Base-by-base conservation (phyloP, 345 rosid genomes). In the Arabis hirsuta region DNA sequence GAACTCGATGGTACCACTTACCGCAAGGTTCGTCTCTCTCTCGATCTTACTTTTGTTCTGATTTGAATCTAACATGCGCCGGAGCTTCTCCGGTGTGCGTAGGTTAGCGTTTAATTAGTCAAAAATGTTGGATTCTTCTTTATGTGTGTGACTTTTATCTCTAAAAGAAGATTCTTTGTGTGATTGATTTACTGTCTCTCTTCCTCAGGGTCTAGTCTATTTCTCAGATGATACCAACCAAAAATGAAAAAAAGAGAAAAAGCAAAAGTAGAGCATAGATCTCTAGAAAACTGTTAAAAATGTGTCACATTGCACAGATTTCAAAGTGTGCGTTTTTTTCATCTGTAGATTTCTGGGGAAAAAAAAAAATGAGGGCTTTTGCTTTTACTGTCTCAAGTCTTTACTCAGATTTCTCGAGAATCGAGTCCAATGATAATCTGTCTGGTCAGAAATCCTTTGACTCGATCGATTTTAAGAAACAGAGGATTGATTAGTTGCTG, bases 1-100 rank as follows among this genome's bases (percentile, higher is more conserved):
- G 97, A 91, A 48, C 81, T 79, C 3, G 97, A 91, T 42, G 97
- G 97, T 31, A 91, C 94, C 39, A 91, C 96, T 41, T 91, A 89
- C 69, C 89, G 97, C 29, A 89, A 89, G 96, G 97, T 91, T 78
- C 63, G 55, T 59, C 47, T 67, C 24, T 57, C 2, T 24, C 6
- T 56, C n/a, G 8, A 34, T 34, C 38, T 34, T 9, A 34, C n/a
- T 34, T 22, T 22, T 22, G 1, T 22, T 1, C 24, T 22, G 24
- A 22, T 22, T 22, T 22, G 24, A 1, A 22, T 63, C 55, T 64
- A 48, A 48, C 56, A 48, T 48, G 32, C 46, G 13, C 69, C 20
- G 44, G 45, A 19, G 31, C 4, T 22, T 22, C 24, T 22, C 24
- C 24, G 24, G 24, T 22, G 11, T n/a, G 73, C 69, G 73, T 67